Evolutionary conservation across 352 stramenopile species (phyloP).

Genomic region (Poterioochromonas sp.): DNA sequence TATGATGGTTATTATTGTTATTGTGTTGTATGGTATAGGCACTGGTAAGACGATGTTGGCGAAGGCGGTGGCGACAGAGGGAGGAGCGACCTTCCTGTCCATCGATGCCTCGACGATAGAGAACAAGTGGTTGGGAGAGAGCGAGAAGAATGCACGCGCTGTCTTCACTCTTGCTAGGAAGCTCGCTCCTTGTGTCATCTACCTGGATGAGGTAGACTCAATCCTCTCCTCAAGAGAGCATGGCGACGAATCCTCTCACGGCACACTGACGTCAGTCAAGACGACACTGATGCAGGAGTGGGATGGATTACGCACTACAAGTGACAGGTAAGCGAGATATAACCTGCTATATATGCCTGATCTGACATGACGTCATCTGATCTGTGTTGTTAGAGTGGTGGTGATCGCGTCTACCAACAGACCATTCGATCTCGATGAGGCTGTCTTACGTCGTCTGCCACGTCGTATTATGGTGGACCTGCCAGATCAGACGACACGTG

Average conservation of each 20-base stretch:
- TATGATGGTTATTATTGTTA: slow-evolving; percentile 75
- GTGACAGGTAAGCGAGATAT: not conserved
- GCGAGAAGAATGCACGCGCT: slow-evolving; percentile 76
- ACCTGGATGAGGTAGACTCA: slow-evolving; percentile 61
- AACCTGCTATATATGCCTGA: too few species aligned
- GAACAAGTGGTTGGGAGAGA: slow-evolving; percentile 65
- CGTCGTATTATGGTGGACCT: slow-evolving; percentile 72
- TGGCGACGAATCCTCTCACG: slow-evolving; percentile 63
- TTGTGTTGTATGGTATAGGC: slow-evolving; percentile 46
- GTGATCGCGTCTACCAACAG: slow-evolving; percentile 78
- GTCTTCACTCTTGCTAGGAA: slow-evolving; percentile 73
- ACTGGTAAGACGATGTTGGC: slow-evolving; percentile 74
- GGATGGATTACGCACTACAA: slow-evolving; percentile 57
- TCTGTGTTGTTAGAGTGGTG: slow-evolving; percentile 66
- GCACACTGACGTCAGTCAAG: slow-evolving; percentile 70
- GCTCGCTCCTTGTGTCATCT: slow-evolving; percentile 72
- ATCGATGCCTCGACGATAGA: slow-evolving; percentile 72
- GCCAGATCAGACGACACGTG: slow-evolving; percentile 62
- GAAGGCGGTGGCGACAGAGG: slow-evolving; percentile 77
- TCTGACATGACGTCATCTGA: slow-evolving; percentile 39
- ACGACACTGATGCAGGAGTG: slow-evolving; percentile 67
- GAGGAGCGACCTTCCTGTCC: slow-evolving; percentile 68
- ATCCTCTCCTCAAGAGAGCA: slow-evolving; percentile 34
- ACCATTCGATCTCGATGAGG: slow-evolving; percentile 76
- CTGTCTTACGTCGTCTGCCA: slow-evolving; percentile 71